Conservation (phyloP, 805 yeast genomes). For the Pichia manshurica region DNA sequence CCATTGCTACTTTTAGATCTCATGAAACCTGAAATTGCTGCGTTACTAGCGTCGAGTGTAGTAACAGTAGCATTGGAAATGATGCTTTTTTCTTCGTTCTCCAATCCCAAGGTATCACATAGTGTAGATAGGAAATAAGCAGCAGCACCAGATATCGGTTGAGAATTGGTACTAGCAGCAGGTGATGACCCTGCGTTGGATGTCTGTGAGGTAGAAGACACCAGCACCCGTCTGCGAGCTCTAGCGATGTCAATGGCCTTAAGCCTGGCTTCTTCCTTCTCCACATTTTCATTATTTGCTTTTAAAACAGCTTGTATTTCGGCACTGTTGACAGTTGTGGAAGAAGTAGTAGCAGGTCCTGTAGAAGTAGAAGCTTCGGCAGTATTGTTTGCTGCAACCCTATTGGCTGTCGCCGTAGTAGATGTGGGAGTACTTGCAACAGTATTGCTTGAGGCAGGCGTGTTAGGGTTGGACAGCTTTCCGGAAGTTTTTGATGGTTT, state of each 20-base stretch:
- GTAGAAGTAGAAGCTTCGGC: slow-evolving; percentile 5
- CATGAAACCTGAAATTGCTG: background rate
- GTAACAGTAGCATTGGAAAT: slow-evolving; percentile 12
- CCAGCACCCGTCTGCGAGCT: slow-evolving; percentile 40
- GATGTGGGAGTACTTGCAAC: slow-evolving; percentile 9
- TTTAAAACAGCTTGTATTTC: slow-evolving; percentile 25
- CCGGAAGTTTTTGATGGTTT: background rate
- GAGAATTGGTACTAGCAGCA: background rate
- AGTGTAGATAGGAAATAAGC: slow-evolving; percentile 46
- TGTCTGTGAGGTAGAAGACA: slow-evolving; percentile 1
- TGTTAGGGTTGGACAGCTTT: slow-evolving; percentile 3
- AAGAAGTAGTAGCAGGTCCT: slow-evolving; percentile 7
- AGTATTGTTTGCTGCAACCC: background rate
- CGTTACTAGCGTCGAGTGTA: background rate
- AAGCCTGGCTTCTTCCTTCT: slow-evolving; percentile 26
- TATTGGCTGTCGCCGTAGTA: background rate
- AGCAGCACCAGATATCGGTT: slow-evolving; percentile 39
- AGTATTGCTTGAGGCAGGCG: slow-evolving; percentile 10
- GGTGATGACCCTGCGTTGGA: background rate
- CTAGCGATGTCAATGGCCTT: slow-evolving; percentile 35
- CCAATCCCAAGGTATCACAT: slow-evolving; percentile 44
- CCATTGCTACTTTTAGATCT: slow-evolving; percentile 3
- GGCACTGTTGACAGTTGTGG: slow-evolving; percentile 1
- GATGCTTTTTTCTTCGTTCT: slow-evolving; percentile 32
- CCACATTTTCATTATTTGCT: slow-evolving; percentile 27